Percentiles rank a stretch among this genome's conserved stretches.
Conservation (phyloP, 176 grass and related monocot genomes). For the Zizania latifolia region DNA sequence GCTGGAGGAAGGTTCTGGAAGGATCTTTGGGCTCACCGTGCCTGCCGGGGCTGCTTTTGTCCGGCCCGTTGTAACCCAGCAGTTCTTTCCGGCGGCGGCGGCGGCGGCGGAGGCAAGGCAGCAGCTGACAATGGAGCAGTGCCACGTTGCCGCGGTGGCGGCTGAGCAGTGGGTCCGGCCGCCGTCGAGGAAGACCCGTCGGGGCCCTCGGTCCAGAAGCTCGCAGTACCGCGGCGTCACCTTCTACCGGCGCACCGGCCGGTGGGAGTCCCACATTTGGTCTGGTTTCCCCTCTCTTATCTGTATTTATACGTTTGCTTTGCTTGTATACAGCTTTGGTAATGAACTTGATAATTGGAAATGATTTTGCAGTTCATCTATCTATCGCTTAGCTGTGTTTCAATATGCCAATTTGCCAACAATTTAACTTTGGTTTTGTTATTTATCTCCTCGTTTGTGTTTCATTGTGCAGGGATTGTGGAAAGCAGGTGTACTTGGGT, state of each 20-base stretch:
- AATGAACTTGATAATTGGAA: background rate
- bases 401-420: background rate
- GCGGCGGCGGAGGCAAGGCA: background rate
- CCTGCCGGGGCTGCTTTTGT: background rate
- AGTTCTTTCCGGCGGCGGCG: conserved; percentile 47
- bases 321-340: background rate
- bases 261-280: conserved; percentile 80
- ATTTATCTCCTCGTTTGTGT: background rate
- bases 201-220: conserved; percentile 62
- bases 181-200: conserved; percentile 48
- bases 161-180: conserved; percentile 19
- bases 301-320: background rate
- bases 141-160: background rate
- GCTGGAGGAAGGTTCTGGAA: background rate
- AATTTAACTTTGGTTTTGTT: background rate
- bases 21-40: conserved; percentile 18
- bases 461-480: conserved; percentile 52
- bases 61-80: conserved; percentile 37
- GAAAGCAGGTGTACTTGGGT: conserved; percentile 85
- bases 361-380: background rate
- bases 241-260: conserved; percentile 73
- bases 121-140: background rate
- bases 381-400: background rate
- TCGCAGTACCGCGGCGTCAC: conserved; percentile 84
- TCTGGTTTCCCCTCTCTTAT: too few species aligned